Base-by-base conservation (phyloP, 2,329 filamentous ascomycete genomes). In the Aspergillus proliferans region DNA sequence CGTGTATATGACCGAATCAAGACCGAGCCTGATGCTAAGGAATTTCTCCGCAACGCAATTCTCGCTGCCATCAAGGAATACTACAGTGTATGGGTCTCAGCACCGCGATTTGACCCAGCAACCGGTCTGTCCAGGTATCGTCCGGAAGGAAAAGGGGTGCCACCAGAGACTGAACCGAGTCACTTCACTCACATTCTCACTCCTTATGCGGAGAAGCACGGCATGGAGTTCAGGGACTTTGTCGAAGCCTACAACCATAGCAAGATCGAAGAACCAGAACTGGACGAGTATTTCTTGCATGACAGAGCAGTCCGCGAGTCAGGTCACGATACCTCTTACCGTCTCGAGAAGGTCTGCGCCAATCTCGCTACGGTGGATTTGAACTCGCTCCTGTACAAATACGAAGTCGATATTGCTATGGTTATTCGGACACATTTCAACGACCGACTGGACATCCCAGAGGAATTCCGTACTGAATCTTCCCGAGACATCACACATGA, bases 1-100 rank as follows among this genome's bases (percentile, higher is more conserved):
- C 86, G 90, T 48, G 89, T 95, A 39, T 97, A 93, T 66, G 90
- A 96, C 61, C 87, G 86, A 64, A 97, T 96, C 69, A 89, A 90
- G 74, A 84, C 90, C 58, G 87, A 95, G 66, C 82, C 85, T 0
- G 87, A 83, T 44, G 83, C 90, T 1, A 71, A 83, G 45, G 88
- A 95, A 0, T 96, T 97, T 68, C 76, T 98, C 54, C 81, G 83
- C 28, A 80, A 80, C 14, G 83, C 90, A 6, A 87, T 90, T 26
- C 78, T 95, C 36, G 92, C 93, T 6, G 93, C 92, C 9, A 96
- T 97, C 75, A 98, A 97, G 71, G 91, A 96, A 68, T 96, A 96
- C 66, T 84, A 94, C 70, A 88, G 81, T 50, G 88, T 95, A 2
- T 96, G 91, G 91, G 88, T 83, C 69, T 74, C 81, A 8, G 79